Evolutionary conservation across 169 alveolate genomes (phyloP).

Genomic region (Babesia sp.): DNA sequence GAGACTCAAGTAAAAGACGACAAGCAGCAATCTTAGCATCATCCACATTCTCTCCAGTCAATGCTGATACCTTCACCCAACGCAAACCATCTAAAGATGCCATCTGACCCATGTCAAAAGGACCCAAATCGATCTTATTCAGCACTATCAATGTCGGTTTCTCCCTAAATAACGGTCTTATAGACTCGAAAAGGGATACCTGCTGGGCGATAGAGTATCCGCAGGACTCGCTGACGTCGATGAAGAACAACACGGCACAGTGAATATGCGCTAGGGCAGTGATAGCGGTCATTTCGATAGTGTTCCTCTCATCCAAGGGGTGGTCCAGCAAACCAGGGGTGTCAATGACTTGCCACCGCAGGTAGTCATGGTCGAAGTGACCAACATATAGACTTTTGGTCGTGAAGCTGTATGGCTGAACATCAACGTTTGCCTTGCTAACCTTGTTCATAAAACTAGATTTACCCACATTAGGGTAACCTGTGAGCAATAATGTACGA

Average conservation of each 20-base stretch:
- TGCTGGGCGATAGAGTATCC: constrained; percentile 94
- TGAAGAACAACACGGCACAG: constrained; percentile 82
- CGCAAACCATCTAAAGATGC: constrained; percentile 78
- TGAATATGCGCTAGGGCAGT: constrained; percentile 98
- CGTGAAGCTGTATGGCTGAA: constrained; percentile 98
- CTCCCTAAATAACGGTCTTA: constrained; percentile 92
- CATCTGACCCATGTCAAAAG: constrained; percentile 79
- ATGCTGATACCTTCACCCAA: constrained; percentile 72
- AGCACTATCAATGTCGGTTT: constrained; percentile 94
- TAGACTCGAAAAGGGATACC: constrained; percentile 89
- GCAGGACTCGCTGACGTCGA: constrained; percentile 96
- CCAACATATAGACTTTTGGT: constrained; percentile 99
- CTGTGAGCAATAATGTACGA: constrained; percentile 93
- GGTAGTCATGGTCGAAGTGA: constrained; percentile 96
- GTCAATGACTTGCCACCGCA: constrained; percentile 98
- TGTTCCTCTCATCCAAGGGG: constrained; percentile 96
- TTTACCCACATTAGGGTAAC: constrained; percentile 99
- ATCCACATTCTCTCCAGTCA: constrained; percentile 86
- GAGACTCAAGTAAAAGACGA: constrained; percentile 74
- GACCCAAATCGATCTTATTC: constrained; percentile 92
- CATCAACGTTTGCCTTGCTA: constrained; percentile 97
- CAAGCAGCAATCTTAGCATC: constrained; percentile 88
- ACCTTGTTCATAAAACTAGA: constrained; percentile 94
- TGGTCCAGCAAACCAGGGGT: constrained; percentile 99
- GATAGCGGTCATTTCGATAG: constrained; percentile 98